phyloP scores from a whole-genome alignment of 2,329 filamentous ascomycete species.

The Nothomitra cinnamomea region DNA sequence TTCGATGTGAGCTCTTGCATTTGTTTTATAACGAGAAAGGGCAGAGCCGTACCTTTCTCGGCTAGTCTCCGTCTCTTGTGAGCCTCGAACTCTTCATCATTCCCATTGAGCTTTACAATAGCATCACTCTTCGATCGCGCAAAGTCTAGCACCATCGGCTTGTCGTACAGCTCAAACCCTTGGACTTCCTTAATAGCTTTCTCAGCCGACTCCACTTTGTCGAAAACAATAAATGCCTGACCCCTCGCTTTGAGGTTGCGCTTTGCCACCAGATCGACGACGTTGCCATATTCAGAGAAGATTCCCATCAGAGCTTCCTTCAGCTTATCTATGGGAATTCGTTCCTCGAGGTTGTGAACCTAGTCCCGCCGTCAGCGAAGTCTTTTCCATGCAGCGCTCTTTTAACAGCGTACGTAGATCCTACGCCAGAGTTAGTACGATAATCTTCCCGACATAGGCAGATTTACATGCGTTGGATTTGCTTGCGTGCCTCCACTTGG shows the following conservation, averaged over 20 bases:
- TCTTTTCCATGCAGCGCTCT: background rate
- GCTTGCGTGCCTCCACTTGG: background rate
- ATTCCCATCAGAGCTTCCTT: constrained; percentile 56
- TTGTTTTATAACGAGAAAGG: background rate
- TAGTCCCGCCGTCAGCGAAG: constrained; percentile 13
- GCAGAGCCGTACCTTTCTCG: constrained; percentile 56
- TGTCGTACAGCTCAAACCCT: constrained; percentile 83
- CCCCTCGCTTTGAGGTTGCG: constrained; percentile 83
- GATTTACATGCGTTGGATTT: background rate
- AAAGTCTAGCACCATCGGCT: constrained; percentile 71
- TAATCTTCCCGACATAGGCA: background rate
- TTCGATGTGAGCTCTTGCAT: background rate
- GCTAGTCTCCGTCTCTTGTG: constrained; percentile 74
- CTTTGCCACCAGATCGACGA: constrained; percentile 76
- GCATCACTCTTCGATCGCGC: constrained; percentile 78
- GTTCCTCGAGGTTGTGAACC: constrained; percentile 78
- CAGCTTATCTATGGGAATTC: constrained; percentile 64
- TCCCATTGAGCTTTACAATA: constrained; percentile 58
- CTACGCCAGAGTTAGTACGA: background rate
- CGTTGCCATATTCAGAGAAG: constrained; percentile 75
- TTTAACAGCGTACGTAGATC: background rate
- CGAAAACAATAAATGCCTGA: constrained; percentile 89
- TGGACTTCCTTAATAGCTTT: constrained; percentile 77
- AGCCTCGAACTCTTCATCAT: constrained; percentile 62
- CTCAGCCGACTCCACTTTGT: constrained; percentile 58